Percentiles rank a stretch among this genome's conserved stretches.
Conservation (phyloP, 768 basidiomycete species). For the Hydnomerulius pinastri region DNA sequence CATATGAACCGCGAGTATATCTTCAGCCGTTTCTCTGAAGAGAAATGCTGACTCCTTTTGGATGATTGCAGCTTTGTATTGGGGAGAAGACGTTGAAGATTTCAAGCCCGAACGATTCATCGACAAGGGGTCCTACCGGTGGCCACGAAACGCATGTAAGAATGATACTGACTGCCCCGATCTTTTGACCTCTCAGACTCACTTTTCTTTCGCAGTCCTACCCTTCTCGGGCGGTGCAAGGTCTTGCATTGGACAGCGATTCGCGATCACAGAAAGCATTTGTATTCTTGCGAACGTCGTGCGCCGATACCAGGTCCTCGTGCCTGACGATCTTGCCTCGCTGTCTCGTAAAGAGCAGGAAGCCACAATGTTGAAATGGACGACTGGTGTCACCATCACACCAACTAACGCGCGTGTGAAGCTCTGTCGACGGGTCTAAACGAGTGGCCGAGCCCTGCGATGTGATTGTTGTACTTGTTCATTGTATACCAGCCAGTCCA, state of each 20-base stretch:
- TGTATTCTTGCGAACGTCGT: slow-evolving; percentile 47
- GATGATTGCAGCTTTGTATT: slow-evolving; percentile 41
- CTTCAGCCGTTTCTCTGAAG: background rate
- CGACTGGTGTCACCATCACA: slow-evolving; percentile 35
- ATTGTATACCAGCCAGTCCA: too few species aligned
- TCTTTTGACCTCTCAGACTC: background rate
- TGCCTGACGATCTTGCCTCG: slow-evolving; percentile 38
- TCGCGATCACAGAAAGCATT: slow-evolving; percentile 43
- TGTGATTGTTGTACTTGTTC: too few species aligned
- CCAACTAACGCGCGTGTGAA: slow-evolving; percentile 33
- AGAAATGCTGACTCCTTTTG: background rate
- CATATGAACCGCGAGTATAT: slow-evolving; percentile 51
- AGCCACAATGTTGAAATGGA: slow-evolving; percentile 38
- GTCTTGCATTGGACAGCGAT: slow-evolving; percentile 52
- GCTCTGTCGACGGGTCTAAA: slow-evolving; percentile 17
- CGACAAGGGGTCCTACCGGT: slow-evolving; percentile 48
- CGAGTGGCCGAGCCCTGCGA: too few species aligned
- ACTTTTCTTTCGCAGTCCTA: slow-evolving; percentile 30
- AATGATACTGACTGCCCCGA: background rate
- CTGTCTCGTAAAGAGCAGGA: slow-evolving; percentile 36
- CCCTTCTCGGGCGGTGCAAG: slow-evolving; percentile 49
- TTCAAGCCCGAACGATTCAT: slow-evolving; percentile 55
- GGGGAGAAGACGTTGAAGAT: slow-evolving; percentile 46
- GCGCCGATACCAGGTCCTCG: slow-evolving; percentile 40
- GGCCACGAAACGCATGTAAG: slow-evolving; percentile 55